Base-by-base conservation (phyloP, 1,284 basidiomycete species). In the Pseudozyma hubeiensis region DNA sequence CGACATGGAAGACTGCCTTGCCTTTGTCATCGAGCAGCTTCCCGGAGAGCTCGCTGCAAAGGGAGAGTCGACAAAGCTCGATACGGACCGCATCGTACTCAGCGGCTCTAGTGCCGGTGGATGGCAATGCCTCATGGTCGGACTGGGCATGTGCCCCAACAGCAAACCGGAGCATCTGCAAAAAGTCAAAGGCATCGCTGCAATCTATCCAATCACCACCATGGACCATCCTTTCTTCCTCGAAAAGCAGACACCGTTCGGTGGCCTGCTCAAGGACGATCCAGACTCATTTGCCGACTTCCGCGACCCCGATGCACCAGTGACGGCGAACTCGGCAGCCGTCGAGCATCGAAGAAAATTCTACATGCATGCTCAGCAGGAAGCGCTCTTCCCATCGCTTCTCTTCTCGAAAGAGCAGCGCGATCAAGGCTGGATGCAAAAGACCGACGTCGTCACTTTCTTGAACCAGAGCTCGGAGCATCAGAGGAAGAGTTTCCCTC, bases 291-390 rank as follows among this genome's bases (percentile, higher is more conserved):
- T 68, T 33, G 63, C 60, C 14, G 64, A 64, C 8, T 77, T 64
- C 34, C 44, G 69, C 13, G 54, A 75, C 31, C 72, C 75, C n/a
- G 24, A 60, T 19, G 55, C 72, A 1, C 55, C 61, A 0, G 75
- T 69, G 4, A 61, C 58, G 0, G 58, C 72, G 17, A 70, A 77
- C 51, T 48, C 72, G 10, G 59, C 51, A 3, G 47, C 50, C 0
- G 54, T 71, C 16, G 58, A 54, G 40, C 60, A 69, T 39, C 53
- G 75, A 39, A 63, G 46, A 33, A 59, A 60, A 34, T 69, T 77
- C 61, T 78, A 78, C 67, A 65, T 69, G 64, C 71, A 72, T 35
- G 72, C 75, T 3, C 75, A 78, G 43, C 67, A 72, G 30, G 66
- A 71, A 7, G 75, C 57, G 2, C 57, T 74, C 30, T 75, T 78